Evolutionary conservation across 129 eudicot genomes (phyloP).

Genomic region (Tanacetum coccineum): DNA sequence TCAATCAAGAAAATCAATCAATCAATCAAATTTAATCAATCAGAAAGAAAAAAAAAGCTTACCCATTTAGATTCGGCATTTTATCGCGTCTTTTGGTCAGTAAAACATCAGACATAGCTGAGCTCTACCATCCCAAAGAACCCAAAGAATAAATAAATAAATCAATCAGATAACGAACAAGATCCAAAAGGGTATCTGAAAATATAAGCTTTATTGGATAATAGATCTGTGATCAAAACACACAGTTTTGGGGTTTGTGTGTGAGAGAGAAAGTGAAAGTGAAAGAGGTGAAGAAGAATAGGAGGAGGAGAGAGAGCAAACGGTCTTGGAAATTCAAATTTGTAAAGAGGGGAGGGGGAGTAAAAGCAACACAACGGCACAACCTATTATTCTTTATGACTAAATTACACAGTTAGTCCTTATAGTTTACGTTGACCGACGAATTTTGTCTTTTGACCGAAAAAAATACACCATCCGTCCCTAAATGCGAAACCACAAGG

Average conservation of each 20-base stretch:
- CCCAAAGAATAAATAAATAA: background rate
- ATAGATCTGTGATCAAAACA: constrained; percentile 31
- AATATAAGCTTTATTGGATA: constrained; percentile 7
- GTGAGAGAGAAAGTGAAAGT: constrained; percentile 4
- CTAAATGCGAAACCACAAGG: too few species aligned
- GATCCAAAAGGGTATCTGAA: constrained; percentile 8
- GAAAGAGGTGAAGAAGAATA: background rate
- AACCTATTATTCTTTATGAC: too few species aligned
- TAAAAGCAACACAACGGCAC: too few species aligned
- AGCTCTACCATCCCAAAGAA: constrained; percentile 20
- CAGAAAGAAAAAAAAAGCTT: constrained; percentile 9
- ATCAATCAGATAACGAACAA: background rate
- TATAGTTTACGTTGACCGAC: too few species aligned
- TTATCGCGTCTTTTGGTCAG: constrained; percentile 38
- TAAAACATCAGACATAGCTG: constrained; percentile 50
- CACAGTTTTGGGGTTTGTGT: background rate
- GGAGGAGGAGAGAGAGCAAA: constrained; percentile 29
- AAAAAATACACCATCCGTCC: too few species aligned
- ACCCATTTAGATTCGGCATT: constrained; percentile 75
- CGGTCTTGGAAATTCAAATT: constrained; percentile 38
- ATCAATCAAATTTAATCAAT: background rate
- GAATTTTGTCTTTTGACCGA: too few species aligned
- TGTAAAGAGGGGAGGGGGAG: background rate
- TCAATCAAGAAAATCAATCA: background rate
- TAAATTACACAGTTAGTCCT: too few species aligned